Base-by-base conservation (phyloP, 2,329 filamentous ascomycete species). In the Shiraia sp. region DNA sequence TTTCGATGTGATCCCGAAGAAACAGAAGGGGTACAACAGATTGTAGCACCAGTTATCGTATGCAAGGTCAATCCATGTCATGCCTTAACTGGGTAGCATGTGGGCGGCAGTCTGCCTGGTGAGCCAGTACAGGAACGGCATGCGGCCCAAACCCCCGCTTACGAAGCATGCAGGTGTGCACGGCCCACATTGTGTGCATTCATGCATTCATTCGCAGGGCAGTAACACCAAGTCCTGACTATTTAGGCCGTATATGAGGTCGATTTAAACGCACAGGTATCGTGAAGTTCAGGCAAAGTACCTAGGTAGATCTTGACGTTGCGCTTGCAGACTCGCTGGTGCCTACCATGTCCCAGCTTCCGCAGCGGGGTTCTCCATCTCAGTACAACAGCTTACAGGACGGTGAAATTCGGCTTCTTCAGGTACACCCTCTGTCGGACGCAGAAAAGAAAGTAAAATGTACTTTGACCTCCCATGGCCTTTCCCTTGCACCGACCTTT, bases 401-500 rank as follows among this genome's bases (percentile, higher is more conserved):
- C 25, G 38, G 31, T 9, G 38, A 50, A 13, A 37, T 53, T 27
- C 45, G 50, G 10, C 29, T 53, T 8, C 37, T 57, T 10, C 30
- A 24, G 2, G 33, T 55, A 26, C 14, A 41, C 10, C 28, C 25
- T 17, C 5, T 13, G 12, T 10, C 17, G 10, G 8, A 15, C 9
- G 13, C 22, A 4, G 8, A 29, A 10, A 7, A 6, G n/a, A 16
- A 4, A 10, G 17, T 57, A 6, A 26, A 13, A 13, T 54, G 51
- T 29, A 40, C 13, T 3, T 22, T 57, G 3, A 36, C 13, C 1
- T 27, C 36, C 9, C 40, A 49, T 22, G 16, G 26, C 9, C 35
- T 59, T 3, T 26, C 23, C 3, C 42, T 37, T 14, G 14, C 12
- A 10, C 47, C 47, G 6, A 5, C 35, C 3, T 57, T 46, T 29